These are phyloP conservation scores for Boletus pseudo-olivaceus DNA, from an alignment of 768 basidiomycete species.

Conservation along the genomic window DNA sequence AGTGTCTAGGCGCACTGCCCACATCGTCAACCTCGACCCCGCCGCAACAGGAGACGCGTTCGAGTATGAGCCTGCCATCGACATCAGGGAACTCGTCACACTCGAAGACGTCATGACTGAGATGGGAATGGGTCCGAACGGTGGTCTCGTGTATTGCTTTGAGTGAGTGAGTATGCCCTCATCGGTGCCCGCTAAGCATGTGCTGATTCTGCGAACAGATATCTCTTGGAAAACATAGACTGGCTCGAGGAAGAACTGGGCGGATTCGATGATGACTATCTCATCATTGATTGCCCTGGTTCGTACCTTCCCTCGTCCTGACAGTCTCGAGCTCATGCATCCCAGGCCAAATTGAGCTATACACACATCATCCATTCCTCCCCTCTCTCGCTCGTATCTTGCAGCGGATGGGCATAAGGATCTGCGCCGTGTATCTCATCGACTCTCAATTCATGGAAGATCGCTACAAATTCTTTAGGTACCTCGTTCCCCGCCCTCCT, in stretches of 20 bases:
- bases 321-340: conserved; percentile 5
- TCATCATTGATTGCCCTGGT: conserved; percentile 92
- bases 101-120: conserved; percentile 96
- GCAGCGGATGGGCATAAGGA: conserved; percentile 72
- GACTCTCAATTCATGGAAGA: conserved; percentile 99
- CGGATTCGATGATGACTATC: conserved; percentile 93
- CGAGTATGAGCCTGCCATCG: conserved; percentile 88
- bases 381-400: conserved; percentile 82
- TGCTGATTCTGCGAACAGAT: conserved; percentile 47
- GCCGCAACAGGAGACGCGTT: conserved; percentile 85
- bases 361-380: conserved; percentile 97
- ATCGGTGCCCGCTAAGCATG: neutral
- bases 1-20: conserved; percentile 75
- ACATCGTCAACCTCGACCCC: conserved; percentile 97
- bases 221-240: conserved; percentile 94
- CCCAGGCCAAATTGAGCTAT: conserved; percentile 94
- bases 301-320: conserved; percentile 12
- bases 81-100: conserved; percentile 90
- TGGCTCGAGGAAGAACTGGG: conserved; percentile 98
- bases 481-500: conserved; percentile 1
- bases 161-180: conserved; percentile 77
- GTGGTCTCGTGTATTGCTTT: conserved; percentile 96
- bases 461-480: conserved; percentile 97
- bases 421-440: conserved; percentile 88
- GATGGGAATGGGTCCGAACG: conserved; percentile 93